Evolutionary conservation across 1,139 yeast species (phyloP).

Genomic region (Debaryomyces nepalensis): DNA sequence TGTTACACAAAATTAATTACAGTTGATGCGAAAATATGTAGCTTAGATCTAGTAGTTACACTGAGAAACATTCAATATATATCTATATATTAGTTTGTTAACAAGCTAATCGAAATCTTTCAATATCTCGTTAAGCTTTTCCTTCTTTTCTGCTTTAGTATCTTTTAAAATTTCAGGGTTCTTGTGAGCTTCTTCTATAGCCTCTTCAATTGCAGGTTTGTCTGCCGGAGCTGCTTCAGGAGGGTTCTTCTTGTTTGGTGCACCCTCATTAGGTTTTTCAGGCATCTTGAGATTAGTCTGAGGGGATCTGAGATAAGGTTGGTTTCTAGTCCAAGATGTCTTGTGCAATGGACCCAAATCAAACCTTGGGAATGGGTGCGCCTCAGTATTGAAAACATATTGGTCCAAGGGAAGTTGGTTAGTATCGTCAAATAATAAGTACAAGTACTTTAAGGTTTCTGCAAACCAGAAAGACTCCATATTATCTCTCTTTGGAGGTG

Average conservation of each 20-base stretch:
- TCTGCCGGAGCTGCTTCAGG: constrained; percentile 53
- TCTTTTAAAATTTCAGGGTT: constrained; percentile 35
- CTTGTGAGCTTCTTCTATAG: constrained; percentile 40
- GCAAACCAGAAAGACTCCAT: constrained; percentile 95
- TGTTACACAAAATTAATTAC: neutral
- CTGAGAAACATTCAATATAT: neutral
- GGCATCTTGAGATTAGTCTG: constrained; percentile 3
- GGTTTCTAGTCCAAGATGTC: constrained; percentile 64
- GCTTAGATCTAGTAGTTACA: neutral
- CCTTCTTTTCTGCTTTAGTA: constrained; percentile 28
- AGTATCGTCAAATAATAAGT: constrained; percentile 74
- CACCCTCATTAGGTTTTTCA: constrained; percentile 2
- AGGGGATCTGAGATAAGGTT: constrained; percentile 10
- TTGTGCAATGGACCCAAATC: constrained; percentile 56
- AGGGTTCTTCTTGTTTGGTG: constrained; percentile 31
- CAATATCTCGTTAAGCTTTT: constrained; percentile 31
- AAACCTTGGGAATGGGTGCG: constrained; percentile 86
- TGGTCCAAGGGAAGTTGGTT: constrained; percentile 62
- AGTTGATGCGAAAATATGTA: neutral
- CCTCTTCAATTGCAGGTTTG: constrained; percentile 44
- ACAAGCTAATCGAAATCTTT: constrained; percentile 17
- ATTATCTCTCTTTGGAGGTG: constrained; percentile 64
- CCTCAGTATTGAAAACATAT: constrained; percentile 88
- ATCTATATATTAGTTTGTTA: neutral
- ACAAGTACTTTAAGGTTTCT: constrained; percentile 88